Evolutionary conservation across 2,329 filamentous ascomycete species (phyloP), one percentile per base, ranked within the genome.

Genomic region (Neonectria hederae): DNA sequence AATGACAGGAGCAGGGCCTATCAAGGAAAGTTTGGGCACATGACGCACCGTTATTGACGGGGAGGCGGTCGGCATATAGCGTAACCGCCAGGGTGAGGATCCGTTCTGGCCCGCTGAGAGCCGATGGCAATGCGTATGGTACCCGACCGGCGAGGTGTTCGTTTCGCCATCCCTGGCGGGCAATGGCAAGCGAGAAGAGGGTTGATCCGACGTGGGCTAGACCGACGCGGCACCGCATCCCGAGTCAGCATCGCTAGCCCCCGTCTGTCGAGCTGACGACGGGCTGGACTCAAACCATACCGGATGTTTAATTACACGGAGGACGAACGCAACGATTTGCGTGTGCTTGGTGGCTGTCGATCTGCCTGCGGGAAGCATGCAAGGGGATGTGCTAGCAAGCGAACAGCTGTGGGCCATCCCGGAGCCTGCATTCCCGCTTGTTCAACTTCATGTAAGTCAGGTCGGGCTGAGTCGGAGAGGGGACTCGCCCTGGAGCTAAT

Each of bases 41-140:
- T 72, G 69, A 70, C 55, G 59, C 69, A 71, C 59, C 64, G 69
- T 60, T 63, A 56, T 54, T 22, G 42, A 59, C 21, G 65, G 69
- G 65, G 70, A 56, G 60, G 62, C 56, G 55, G 42, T 65, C 63
- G 69, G 64, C 48, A 51, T 35, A 32, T 59, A 70, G 54, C 66
- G 61, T 59, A 48, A 64, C 40, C 42, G 53, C 54, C 43, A 54
- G 45, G 59, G 55, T 45, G 45, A 30, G 42, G 42, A 59, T 54
- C 60, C 48, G 48, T 40, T 24, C 26, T 46, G 59, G 49, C 52
- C 52, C 43, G 35, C 43, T 21, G 45, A 40, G 32, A 30, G n/a
- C 48, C 26, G 28, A 45, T 32, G 46, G 38, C 43, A 45, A 51
- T 52, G 30, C 13, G 40, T 21, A 11, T 9, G 14, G 13, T 24